Evolutionary conservation across 2,329 filamentous ascomycete species (phyloP).

Genomic region (Venturiaceae sp.): DNA sequence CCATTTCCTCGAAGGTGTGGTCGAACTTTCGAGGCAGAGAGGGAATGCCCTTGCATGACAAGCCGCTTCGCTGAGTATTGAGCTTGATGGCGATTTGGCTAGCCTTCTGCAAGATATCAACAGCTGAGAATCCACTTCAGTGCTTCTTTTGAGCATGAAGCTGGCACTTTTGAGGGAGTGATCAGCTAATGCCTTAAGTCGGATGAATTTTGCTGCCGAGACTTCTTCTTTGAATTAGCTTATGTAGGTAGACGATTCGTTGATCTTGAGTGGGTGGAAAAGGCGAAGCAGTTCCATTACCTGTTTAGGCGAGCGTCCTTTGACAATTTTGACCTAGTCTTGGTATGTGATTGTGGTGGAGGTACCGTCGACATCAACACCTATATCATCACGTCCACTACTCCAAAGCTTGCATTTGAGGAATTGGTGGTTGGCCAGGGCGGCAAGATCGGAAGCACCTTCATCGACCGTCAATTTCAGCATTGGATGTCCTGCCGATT

Average conservation of each 20-base stretch:
- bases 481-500: conserved; percentile 19
- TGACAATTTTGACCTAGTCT: conserved; percentile 9
- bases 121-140: background rate
- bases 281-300: no score
- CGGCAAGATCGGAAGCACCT: conserved; percentile 23
- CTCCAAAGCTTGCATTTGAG: conserved; percentile 11
- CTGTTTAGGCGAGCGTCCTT: background rate
- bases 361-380: conserved; percentile 18
- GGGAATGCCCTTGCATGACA: background rate
- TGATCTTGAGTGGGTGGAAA: no score
- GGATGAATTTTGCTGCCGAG: no score
- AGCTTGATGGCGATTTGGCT: background rate
- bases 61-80: background rate
- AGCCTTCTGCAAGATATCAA: background rate
- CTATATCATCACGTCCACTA: conserved; percentile 10
- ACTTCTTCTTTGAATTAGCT: no score
- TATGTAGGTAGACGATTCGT: no score
- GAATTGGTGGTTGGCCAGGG: conserved; percentile 14
- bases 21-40: background rate
- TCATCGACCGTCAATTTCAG: conserved; percentile 23
- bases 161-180: no score
- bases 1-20: background rate
- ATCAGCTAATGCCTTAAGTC: no score
- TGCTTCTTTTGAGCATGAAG: no score
- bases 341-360: conserved; percentile 19